These are phyloP conservation scores for Serendipita vermifera DNA, from an alignment of 768 basidiomycete genomes.

Conservation along the genomic window DNA sequence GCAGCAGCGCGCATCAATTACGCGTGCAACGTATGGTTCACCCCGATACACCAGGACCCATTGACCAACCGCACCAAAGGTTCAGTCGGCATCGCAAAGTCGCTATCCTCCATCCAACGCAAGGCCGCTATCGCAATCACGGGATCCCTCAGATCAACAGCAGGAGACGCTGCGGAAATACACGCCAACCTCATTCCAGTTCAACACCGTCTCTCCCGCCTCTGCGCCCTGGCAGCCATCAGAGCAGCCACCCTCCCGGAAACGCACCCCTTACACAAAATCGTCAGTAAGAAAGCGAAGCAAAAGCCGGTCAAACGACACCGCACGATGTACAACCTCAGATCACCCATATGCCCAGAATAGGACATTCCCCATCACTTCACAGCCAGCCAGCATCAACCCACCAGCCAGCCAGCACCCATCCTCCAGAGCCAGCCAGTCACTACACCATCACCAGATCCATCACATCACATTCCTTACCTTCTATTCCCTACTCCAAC, in stretches of 20 bases:
- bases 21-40: conserved; percentile 10
- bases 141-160: conserved; percentile 13
- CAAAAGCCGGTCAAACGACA: background rate
- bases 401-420: too few species aligned
- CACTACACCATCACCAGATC: too few species aligned
- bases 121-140: conserved; percentile 15
- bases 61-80: background rate
- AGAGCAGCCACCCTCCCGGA: conserved; percentile 10
- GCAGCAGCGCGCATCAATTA: conserved; percentile 20
- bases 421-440: too few species aligned
- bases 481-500: too few species aligned
- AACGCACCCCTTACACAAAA: background rate
- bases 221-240: background rate
- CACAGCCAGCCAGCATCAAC: too few species aligned
- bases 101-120: conserved; percentile 15
- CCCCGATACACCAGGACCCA: background rate
- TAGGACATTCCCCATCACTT: too few species aligned
- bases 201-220: background rate
- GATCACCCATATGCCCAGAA: too few species aligned
- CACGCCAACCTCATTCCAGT: conserved; percentile 13
- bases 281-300: background rate
- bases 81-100: background rate
- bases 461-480: too few species aligned
- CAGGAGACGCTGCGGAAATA: conserved; percentile 12
- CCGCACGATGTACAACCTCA: background rate